These are phyloP conservation scores for Heracleum sosnowskyi DNA, from an alignment of 129 eudicot species.

Conservation along the genomic window DNA sequence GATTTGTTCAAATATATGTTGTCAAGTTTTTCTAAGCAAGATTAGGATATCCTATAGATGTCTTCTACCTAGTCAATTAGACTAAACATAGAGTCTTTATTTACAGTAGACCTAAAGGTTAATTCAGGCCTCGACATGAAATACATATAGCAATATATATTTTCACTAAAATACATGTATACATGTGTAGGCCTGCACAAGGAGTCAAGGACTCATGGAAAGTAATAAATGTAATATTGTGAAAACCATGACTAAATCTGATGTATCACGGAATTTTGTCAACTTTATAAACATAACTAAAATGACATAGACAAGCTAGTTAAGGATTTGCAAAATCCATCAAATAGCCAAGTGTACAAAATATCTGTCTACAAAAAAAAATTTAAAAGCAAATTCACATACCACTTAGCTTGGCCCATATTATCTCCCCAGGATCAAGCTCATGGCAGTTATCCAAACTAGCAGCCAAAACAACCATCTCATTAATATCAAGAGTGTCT, in stretches of 20 bases:
- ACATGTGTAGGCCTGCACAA: not conserved
- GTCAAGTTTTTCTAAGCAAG: not conserved
- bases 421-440: slow-evolving; percentile 82
- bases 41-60: not conserved
- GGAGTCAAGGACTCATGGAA: not conserved
- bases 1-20: not conserved
- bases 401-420: slow-evolving; percentile 99
- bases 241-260: not conserved
- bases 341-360: not conserved
- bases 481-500: slow-evolving; percentile 67
- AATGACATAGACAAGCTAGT: not conserved
- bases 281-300: not conserved
- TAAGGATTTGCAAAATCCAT: not conserved
- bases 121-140: not conserved
- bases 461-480: slow-evolving; percentile 90
- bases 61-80: not conserved
- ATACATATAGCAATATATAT: not conserved
- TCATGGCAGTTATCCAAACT: slow-evolving; percentile 78
- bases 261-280: not conserved
- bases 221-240: not conserved
- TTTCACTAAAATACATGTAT: not conserved
- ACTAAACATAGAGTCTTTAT: not conserved
- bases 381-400: slow-evolving; percentile 10
- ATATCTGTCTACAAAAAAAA: not conserved
- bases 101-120: not conserved